Conservation (phyloP, 2,329 filamentous ascomycete genomes). For the Aspergillus sp. region DNA sequence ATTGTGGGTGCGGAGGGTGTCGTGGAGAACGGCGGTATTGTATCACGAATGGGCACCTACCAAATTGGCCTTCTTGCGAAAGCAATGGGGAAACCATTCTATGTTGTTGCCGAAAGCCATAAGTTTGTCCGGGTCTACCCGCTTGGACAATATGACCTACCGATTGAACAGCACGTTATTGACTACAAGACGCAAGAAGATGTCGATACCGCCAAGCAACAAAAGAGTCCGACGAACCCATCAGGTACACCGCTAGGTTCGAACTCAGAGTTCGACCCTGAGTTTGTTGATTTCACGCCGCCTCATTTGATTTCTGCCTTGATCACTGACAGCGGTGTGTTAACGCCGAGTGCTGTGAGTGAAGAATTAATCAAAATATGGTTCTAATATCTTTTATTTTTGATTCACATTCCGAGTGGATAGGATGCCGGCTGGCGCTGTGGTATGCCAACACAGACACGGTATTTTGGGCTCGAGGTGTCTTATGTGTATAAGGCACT, state of each 20-base stretch:
- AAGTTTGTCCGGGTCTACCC: conserved; percentile 92
- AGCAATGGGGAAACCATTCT: conserved; percentile 72
- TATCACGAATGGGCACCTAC: conserved; percentile 81
- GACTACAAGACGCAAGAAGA: conserved; percentile 65
- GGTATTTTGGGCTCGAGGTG: not conserved
- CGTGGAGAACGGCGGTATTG: conserved; percentile 89
- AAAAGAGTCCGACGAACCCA: conserved; percentile 19
- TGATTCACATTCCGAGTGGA: not conserved
- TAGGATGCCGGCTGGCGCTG: not conserved
- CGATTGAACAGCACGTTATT: conserved; percentile 74
- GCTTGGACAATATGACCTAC: conserved; percentile 75
- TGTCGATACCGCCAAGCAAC: conserved; percentile 50
- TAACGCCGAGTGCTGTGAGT: conserved; percentile 64
- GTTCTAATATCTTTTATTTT: conserved; percentile 9
- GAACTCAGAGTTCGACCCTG: conserved; percentile 28
- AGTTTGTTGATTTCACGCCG: conserved; percentile 53
- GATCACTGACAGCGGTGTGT: conserved; percentile 64
- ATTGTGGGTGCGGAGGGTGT: conserved; percentile 77
- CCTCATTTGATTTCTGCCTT: conserved; percentile 63
- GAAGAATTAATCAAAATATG: conserved; percentile 66
- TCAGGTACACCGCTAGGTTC: conserved; percentile 10
- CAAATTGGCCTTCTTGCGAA: conserved; percentile 83
- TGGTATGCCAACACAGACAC: not conserved
- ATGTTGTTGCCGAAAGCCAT: conserved; percentile 91
- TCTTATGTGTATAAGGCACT: not conserved